Evolutionary conservation across 148 eudicot species (phyloP), one percentile per base, ranked within the genome.

Genomic region (Fagopyrum tataricum): DNA sequence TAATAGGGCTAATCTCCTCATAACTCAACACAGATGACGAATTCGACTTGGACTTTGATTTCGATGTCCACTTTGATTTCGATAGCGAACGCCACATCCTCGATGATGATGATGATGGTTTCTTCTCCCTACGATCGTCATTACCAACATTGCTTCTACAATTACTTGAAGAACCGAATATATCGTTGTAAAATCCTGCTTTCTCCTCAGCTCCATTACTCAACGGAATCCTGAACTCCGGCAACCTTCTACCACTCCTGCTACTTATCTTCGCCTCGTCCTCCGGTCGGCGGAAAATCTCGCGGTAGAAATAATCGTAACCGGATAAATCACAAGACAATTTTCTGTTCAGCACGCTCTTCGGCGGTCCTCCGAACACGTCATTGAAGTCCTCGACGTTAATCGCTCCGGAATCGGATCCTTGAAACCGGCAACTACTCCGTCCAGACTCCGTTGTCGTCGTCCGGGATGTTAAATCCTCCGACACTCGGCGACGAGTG

Each of bases 321-420:
- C 77, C 53, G 53, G 79, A 40, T 41, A 73, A 82, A 4, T 81
- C 82, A 3, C 75, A 81, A 9, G 82, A 87, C 43, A 78, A 79
- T 17, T 83, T 86, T 76, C 89, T 80, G 2, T 80, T 75, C 18
- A 87, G 61, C 42, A 87, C 77, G 20, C 81, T 87, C 41, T 82
- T 83, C 0, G 96, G 93, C 2, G 96, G 93, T 40, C 96, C 93
- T 0, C 96, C 93, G 40, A 87, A 91, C 4, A 91, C 91, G 67
- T 91, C 93, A 66, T 79, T 69, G 80, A 88, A 91, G 82, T 64
- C 44, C 69, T 37, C 44, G 8, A 5, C 17, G 67, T 13, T 14
- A 12, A 61, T 11, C 4, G 13, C 7, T 15, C n/a, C 67, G n/a
- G 41, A 4, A 0, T 61, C 41, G 44, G 69, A 39, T 15, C 10